Evolutionary conservation across 1,284 basidiomycete species (phyloP).

Genomic region (Trichosporon sp.): DNA sequence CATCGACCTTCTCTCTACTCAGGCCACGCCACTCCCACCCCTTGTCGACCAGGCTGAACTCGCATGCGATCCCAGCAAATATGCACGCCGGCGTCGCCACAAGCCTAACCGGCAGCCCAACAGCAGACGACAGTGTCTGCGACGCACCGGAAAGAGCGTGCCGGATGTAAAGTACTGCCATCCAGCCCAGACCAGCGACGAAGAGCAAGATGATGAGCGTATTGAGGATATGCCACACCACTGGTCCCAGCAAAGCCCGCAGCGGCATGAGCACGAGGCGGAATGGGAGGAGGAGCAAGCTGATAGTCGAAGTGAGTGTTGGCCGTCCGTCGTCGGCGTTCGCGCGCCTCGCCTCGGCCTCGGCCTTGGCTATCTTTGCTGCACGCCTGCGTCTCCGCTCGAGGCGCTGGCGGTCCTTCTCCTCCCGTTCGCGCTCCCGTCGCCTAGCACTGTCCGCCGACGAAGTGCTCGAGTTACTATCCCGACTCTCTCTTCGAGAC

Average conservation of each 20-base stretch:
- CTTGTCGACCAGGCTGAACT: slow-evolving; percentile 16
- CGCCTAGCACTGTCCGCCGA: not conserved
- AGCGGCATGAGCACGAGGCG: slow-evolving; percentile 23
- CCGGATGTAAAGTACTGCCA: slow-evolving; percentile 1
- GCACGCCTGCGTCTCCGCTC: not conserved
- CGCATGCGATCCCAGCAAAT: slow-evolving; percentile 26
- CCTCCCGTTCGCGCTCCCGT: not conserved
- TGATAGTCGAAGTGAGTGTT: slow-evolving; percentile 14
- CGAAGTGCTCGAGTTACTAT: not conserved
- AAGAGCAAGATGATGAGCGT: slow-evolving; percentile 16
- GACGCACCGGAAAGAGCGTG: slow-evolving; percentile 2
- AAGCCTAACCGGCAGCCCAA: slow-evolving; percentile 20
- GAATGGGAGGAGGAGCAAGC: slow-evolving; percentile 19
- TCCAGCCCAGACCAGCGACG: slow-evolving; percentile 12
- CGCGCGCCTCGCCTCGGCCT: not conserved
- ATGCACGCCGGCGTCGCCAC: slow-evolving; percentile 36
- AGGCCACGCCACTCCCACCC: slow-evolving; percentile 21
- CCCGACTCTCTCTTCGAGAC: not conserved
- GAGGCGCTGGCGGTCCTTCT: not conserved
- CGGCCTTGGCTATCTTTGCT: not conserved
- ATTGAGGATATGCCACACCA: slow-evolving; percentile 27
- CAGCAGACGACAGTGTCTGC: not conserved
- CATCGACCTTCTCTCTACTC: slow-evolving; percentile 19
- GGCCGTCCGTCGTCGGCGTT: not conserved
- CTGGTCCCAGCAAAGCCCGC: slow-evolving; percentile 16